Evolutionary conservation across 345 rosid species (phyloP), one percentile per base, ranked within the genome.

Genomic region (Sisymbrium irio): DNA sequence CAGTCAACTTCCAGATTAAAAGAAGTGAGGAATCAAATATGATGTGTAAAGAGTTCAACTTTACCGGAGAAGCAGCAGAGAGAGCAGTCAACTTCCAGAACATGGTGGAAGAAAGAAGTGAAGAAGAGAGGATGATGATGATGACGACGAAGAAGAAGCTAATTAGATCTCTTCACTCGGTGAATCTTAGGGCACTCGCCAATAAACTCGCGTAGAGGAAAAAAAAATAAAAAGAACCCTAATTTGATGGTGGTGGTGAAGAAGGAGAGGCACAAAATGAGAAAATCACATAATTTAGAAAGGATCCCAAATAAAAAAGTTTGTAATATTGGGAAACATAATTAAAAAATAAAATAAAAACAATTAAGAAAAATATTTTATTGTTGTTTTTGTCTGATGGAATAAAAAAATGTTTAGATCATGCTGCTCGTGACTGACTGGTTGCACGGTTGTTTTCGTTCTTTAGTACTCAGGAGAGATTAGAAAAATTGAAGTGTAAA

Each of bases 41-140:
- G 39, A 57, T 72, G 72, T 32, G 50, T 62, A 42, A 2, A 20
- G 4, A 45, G 44, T 36, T 18, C 17, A 18, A 81, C 94, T 90
- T 22, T 46, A 95, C 99, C 35, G 99, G 97, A 36, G 97, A 92
- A 65, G 99, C 85, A 45, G 97, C 80, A n/a, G 99, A 89, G 65
- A 95, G 82, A 75, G 89, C 73, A 39, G 98, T 78, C 76, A 95
- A 90, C 87, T 92, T 95, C 99, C 99, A 95, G 51, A 95, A 95
- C 99, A 95, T 95, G 81, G 81, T 62, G 59, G 72, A 60, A 28
- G 49, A 60, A 50, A 51, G 20, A 18, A 68, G 5, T 7, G 2
- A 22, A 14, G 39, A 30, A 64, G 19, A 69, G 60, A 53, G 27
- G 56, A 47, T 17, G 59, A 68, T 62, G 49, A 62, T 37, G 62